Percentiles rank a stretch among this genome's conserved stretches.
Conservation (phyloP, 495 filamentous ascomycete species). For the Talaromyces trachyspermus region DNA sequence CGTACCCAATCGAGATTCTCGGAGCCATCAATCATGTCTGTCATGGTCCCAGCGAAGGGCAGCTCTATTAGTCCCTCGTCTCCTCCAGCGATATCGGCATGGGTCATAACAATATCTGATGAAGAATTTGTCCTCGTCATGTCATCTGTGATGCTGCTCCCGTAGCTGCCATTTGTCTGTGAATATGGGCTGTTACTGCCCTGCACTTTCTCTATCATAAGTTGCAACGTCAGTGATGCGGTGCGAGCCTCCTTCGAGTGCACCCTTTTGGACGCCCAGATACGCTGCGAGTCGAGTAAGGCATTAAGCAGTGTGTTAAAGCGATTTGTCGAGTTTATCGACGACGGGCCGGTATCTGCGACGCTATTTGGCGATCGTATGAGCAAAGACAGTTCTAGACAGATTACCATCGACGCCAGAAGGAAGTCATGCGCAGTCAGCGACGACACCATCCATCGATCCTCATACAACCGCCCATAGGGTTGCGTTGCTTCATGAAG, state of each 20-base stretch:
- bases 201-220: constrained; percentile 20
- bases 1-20: constrained; percentile 33
- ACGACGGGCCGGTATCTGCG: not conserved
- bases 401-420: constrained; percentile 43
- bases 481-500: constrained; percentile 26
- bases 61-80: constrained; percentile 7
- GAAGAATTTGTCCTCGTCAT: not conserved
- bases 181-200: not conserved
- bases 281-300: constrained; percentile 29
- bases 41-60: constrained; percentile 20
- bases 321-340: not conserved
- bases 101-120: not conserved
- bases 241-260: constrained; percentile 12
- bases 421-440: constrained; percentile 41
- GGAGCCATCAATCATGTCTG: constrained; percentile 24
- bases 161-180: no score
- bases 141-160: no score
- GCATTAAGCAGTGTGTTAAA: constrained; percentile 12
- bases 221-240: constrained; percentile 13
- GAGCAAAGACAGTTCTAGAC: constrained; percentile 32
- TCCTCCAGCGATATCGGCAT: not conserved
- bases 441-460: constrained; percentile 41
- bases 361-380: constrained; percentile 5
- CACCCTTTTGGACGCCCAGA: constrained; percentile 14
- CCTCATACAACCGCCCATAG: constrained; percentile 34